A percentile compares a stretch with the other conserved stretches of the same genome.
Conservation (phyloP, 345 rosid genomes). For the Eucalyptus paniculata region DNA sequence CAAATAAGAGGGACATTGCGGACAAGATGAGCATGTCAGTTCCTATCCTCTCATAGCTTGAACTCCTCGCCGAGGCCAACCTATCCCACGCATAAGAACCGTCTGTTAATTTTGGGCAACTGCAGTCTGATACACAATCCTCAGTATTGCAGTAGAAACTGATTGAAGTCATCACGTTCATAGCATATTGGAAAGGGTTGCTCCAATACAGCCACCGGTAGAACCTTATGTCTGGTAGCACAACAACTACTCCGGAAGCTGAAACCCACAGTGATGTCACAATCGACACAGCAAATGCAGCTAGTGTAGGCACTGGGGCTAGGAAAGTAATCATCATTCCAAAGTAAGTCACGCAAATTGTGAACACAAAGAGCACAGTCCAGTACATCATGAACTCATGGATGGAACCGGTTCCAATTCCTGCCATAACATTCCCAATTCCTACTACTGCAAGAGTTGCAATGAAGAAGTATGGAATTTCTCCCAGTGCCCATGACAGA, state of each 20-base stretch:
- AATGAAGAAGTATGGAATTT: conserved; percentile 14
- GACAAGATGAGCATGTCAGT: conserved; percentile 6
- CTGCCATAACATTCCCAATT: conserved; percentile 17
- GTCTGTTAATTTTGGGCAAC: conserved; percentile 11
- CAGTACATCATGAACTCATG: conserved; percentile 10
- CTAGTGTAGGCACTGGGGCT: conserved; percentile 19
- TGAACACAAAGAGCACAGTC: conserved; percentile 13
- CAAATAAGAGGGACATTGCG: conserved; percentile 10
- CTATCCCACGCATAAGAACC: conserved; percentile 16
- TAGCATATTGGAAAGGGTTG: conserved; percentile 15
- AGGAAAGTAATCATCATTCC: conserved; percentile 32
- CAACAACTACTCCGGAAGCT: conserved; percentile 13
- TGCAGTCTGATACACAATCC: conserved; percentile 1
- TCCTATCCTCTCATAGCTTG: conserved; percentile 2
- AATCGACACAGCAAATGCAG: conserved; percentile 21
- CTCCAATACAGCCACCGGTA: conserved; percentile 18
- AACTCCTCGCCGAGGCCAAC: conserved; percentile 9
- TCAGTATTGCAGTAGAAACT: conserved; percentile 5
- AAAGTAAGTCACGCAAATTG: conserved; percentile 7
- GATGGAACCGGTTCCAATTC: conserved; percentile 8
- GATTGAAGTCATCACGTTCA: background rate
- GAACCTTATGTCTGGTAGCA: conserved; percentile 13
- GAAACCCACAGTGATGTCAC: conserved; percentile 16
- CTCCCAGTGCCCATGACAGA: conserved; percentile 18
- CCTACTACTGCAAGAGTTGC: conserved; percentile 14